Base-by-base conservation (phyloP, 768 basidiomycete genomes). In the Suillus lakei region DNA sequence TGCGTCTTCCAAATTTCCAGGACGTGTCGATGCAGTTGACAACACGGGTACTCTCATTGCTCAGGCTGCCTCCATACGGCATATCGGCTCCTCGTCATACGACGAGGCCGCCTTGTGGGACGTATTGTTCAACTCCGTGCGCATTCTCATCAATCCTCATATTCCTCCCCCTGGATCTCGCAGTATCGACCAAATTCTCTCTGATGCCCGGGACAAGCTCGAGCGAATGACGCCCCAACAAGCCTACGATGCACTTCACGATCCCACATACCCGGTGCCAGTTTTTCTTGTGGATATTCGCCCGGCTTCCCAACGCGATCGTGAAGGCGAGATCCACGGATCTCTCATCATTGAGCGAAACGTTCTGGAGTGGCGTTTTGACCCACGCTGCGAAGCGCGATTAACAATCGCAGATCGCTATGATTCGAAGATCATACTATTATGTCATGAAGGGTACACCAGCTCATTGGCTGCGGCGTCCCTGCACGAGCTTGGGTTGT, bases 281-380 rank as follows among this genome's bases (percentile, higher is more conserved):
- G 88, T 87, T 1, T 84, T 93, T 63, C 81, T 94, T 48, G 91
- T 94, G 9, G 92, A 93, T 73, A 92, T 93, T 61, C 88, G 92
- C 8, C 85, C 91, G 0, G 84, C 81, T 44, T 82, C 81, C 6
- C 86, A 91, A 73, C 84, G 92, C 18, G 80, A 80, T 5, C 73
- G 72, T 55, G 78, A 84, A 34, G 92, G 92, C 0, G 81, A 77
- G 0, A 89, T 93, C 63, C 81, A 80, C 9, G 91, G 92, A 0
- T 84, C 91, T 23, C 77, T 93, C 62, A 77, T 91, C 61, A 84
- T 93, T 63, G 92, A 93, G 70, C 83, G 92, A 28, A 93, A 91
- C 71, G 84, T 88, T 6, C 82, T 94, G 61, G 92, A 94, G 73
- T 92, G 91, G 91, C 83, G 86, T 28, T 88, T 94, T 68, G 92